A percentile compares a stretch with the other conserved stretches of the same genome.
These are phyloP conservation scores for Tirmania nivea DNA, from an alignment of 495 filamentous ascomycete species.

Conservation along the genomic window DNA sequence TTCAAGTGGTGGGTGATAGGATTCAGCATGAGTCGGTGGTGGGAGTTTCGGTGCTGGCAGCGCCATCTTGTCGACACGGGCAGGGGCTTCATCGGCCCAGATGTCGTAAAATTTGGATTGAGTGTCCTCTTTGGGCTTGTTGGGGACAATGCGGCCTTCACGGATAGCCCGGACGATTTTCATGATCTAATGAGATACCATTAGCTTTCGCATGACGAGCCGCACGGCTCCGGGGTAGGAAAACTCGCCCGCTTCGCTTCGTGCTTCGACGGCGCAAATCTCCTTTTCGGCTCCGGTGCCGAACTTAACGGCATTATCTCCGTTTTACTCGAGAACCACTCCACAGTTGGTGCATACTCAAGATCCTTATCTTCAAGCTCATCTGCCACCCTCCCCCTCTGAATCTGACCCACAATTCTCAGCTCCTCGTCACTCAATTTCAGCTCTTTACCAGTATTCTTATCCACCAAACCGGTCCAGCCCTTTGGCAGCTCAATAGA, in stretches of 20 bases:
- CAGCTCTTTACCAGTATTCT: slow-evolving; percentile 73
- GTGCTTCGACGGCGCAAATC: slow-evolving; percentile 94
- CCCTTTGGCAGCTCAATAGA: slow-evolving; percentile 96
- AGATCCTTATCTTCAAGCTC: slow-evolving; percentile 85
- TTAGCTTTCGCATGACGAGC: too few relatives aligned
- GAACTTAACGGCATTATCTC: slow-evolving; percentile 89
- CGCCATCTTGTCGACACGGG: slow-evolving; percentile 81
- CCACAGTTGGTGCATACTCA: slow-evolving; percentile 37
- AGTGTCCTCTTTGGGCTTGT: slow-evolving; percentile 52
- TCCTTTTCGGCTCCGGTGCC: slow-evolving; percentile 84
- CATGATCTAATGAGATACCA: slow-evolving; percentile 36
- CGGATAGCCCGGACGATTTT: slow-evolving; percentile 91
- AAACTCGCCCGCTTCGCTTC: slow-evolving; percentile 49
- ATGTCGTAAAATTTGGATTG: slow-evolving; percentile 58
- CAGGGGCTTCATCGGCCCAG: slow-evolving; percentile 67
- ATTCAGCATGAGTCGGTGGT: slow-evolving; percentile 82
- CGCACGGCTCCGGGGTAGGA: too few relatives aligned
- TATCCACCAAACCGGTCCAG: slow-evolving; percentile 90
- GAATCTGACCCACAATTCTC: slow-evolving; percentile 68
- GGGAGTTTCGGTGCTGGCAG: slow-evolving; percentile 89
- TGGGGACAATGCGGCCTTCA: slow-evolving; percentile 83
- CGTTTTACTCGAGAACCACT: slow-evolving; percentile 75
- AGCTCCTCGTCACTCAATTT: slow-evolving; percentile 74
- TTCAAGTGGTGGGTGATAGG: slow-evolving; percentile 89
- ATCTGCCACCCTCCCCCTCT: slow-evolving; percentile 69